phyloP scores from a whole-genome alignment of 108 stramenopile species.

The Nannochloropsis gaditana region DNA sequence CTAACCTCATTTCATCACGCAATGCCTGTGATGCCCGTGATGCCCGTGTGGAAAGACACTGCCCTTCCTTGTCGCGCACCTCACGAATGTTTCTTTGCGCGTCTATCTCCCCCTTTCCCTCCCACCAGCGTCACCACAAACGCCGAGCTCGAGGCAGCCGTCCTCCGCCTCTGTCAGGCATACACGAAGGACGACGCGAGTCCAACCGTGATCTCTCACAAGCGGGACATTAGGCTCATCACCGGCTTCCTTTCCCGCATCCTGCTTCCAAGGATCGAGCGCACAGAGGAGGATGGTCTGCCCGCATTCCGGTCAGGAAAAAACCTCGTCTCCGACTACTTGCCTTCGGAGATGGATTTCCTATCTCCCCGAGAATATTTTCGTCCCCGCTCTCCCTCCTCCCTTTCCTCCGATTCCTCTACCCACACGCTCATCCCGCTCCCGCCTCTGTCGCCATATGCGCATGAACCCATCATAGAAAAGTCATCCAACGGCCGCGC shows the following conservation, averaged over 20 bases:
- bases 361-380: neutral
- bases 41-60: neutral
- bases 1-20: too few species aligned
- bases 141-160: neutral
- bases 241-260: constrained; percentile 3
- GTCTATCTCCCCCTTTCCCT: neutral
- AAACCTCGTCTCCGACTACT: neutral
- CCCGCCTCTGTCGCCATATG: neutral
- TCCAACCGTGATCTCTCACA: neutral
- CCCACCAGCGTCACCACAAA: neutral
- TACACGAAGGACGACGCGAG: neutral
- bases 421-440: neutral
- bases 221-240: neutral
- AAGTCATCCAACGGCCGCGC: neutral
- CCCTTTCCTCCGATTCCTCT: neutral
- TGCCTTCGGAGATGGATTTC: neutral
- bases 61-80: neutral
- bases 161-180: neutral
- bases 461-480: neutral
- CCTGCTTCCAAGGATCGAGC: neutral
- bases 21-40: too few species aligned
- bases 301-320: neutral
- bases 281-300: too few species aligned
- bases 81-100: neutral
- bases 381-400: neutral